phyloP scores from a whole-genome alignment of 352 stramenopile species.

The Phytophthora cryptogea region DNA sequence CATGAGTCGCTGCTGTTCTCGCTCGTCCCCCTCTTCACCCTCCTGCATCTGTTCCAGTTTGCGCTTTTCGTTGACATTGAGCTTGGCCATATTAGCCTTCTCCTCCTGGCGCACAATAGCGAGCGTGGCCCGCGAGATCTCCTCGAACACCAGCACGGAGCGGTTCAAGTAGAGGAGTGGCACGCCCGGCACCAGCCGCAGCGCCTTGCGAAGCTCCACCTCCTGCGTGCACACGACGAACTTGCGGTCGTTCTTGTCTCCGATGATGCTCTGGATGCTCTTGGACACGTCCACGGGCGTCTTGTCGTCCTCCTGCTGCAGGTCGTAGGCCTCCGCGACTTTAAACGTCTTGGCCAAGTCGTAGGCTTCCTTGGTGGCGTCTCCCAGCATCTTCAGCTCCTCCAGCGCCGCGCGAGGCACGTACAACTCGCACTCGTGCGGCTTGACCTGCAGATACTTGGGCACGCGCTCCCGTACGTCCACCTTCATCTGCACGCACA shows the following conservation, averaged over 20 bases:
- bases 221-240: conserved; percentile 87
- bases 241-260: conserved; percentile 81
- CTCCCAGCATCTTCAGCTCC: conserved; percentile 76
- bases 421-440: conserved; percentile 71
- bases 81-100: conserved; percentile 66
- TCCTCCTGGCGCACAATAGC: conserved; percentile 83
- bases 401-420: conserved; percentile 68
- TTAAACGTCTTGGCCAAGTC: conserved; percentile 73
- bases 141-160: conserved; percentile 87
- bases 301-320: conserved; percentile 25
- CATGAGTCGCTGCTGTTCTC: conserved; percentile 41
- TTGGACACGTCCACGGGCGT: conserved; percentile 54
- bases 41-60: conserved; percentile 65
- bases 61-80: conserved; percentile 78
- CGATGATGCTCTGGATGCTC: conserved; percentile 56
- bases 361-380: conserved; percentile 60
- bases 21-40: conserved; percentile 1
- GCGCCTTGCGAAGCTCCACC: conserved; percentile 76
- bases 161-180: conserved; percentile 89
- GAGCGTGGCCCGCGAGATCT: conserved; percentile 78
- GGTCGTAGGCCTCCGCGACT: conserved; percentile 53
- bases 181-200: conserved; percentile 70
- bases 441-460: conserved; percentile 85
- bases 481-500: conserved; percentile 90
- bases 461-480: conserved; percentile 76